Base-by-base conservation (phyloP, 768 basidiomycete species). In the Suillus fuscotomentosus region DNA sequence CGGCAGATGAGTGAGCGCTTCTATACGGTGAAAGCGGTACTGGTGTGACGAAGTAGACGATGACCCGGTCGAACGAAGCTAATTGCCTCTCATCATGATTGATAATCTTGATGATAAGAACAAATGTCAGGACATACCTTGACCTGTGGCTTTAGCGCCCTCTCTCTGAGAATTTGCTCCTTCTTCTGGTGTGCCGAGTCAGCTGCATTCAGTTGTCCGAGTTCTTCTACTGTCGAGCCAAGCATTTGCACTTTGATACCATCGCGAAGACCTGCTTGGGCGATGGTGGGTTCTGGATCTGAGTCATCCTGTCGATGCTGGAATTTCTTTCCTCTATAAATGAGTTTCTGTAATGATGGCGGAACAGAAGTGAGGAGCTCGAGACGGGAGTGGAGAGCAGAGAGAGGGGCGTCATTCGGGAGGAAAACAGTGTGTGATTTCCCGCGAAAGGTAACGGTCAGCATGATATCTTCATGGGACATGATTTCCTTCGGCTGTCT, bases 161-260 rank as follows among this genome's bases (percentile, higher is more conserved):
- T 78, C 67, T 88, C 86, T 39, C 73, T 81, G 70, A 91, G 70
- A 61, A 92, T 86, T 39, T 79, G 79, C 13, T 90, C 86, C 63
- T 81, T 79, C 61, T 79, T 81, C 53, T 82, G 80, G 67, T 85
- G 80, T 67, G 90, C 87, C 57, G 78, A 79, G 74, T 92, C 90
- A 3, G 78, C 81, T 14, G 78, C 78, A 59, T 82, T 82, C 70
- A 92, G 65, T 14, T 79, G 81, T 8, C 81, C 78, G 14, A 92
- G 67, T 69, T 91, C 89, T 61, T 82, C 75, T 4, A 75, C 69
- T 4, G 90, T 92, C 3, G 86, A 81, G 3, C 91, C 92, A 3
- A 92, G 76, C 80, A 93, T 79, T 70, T 90, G 90, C 6, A 92
- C 75, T 73, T 88, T 92, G 59, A 79, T 69, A 10, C 90, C 89